These are phyloP conservation scores for Collybia sordida DNA, from an alignment of 768 basidiomycete species.

Conservation along the genomic window DNA sequence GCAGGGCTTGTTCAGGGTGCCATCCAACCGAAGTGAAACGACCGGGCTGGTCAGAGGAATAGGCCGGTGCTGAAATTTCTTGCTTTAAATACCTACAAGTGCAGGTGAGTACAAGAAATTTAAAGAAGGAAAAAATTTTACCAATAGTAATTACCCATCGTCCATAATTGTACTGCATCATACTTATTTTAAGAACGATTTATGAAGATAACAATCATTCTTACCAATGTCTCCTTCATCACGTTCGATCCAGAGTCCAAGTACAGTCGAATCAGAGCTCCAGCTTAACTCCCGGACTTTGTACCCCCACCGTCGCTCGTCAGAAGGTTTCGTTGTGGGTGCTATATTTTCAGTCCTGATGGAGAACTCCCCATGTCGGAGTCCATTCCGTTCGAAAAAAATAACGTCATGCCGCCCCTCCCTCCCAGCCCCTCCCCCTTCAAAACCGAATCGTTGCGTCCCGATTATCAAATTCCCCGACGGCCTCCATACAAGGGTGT, in stretches of 20 bases:
- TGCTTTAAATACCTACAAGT: constrained; percentile 86
- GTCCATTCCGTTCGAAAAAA: constrained; percentile 94
- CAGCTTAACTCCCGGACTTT: constrained; percentile 76
- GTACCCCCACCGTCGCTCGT: constrained; percentile 58
- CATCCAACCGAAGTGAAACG: constrained; percentile 77
- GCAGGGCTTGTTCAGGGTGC: constrained; percentile 82
- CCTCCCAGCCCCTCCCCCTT: constrained; percentile 65
- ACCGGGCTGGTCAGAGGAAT: constrained; percentile 26
- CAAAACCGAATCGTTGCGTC: constrained; percentile 80
- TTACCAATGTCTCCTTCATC: constrained; percentile 69
- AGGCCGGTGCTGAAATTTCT: constrained; percentile 58
- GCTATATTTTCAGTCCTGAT: constrained; percentile 40
- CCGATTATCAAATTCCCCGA: constrained; percentile 83
- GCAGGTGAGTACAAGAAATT: neutral
- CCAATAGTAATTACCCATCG: constrained; percentile 95
- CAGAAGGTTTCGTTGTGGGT: constrained; percentile 30
- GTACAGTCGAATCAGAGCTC: constrained; percentile 85
- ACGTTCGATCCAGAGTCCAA: constrained; percentile 82
- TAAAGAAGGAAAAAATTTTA: constrained; percentile 21
- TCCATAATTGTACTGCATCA: constrained; percentile 85
- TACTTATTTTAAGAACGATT: neutral
- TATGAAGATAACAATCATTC: constrained; percentile 21
- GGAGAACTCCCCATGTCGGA: constrained; percentile 87
- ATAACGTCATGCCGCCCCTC: constrained; percentile 81
- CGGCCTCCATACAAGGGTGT: constrained; percentile 80